Base-by-base conservation (phyloP, 2,329 filamentous ascomycete genomes). In the Alternaria alternata region DNA sequence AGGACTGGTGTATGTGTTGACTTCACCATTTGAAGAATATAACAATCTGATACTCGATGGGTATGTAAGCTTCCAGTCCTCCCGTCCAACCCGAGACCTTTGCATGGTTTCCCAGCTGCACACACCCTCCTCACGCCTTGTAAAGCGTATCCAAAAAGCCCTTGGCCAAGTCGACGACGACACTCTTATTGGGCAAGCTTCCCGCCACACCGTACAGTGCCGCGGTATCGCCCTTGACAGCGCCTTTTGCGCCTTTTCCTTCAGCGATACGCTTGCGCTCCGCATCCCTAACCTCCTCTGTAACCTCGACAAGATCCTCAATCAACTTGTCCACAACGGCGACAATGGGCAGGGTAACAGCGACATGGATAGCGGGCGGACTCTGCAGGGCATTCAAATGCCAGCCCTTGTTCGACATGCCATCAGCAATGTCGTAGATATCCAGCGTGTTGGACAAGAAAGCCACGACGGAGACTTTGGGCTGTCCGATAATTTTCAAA, bases 151-250 rank as follows among this genome's bases (percentile, higher is more conserved):
- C 94, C 75, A 98, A 83, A 80, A 98, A 99, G 0, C 93, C 94
- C 68, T 86, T 92, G 2, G 94, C 94, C 75, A 99, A 81, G 71
- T 96, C 92, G 66, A 92, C 92, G 32, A 99, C 93, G 34, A 99
- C 90, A 68, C 91, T 93, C 86, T 98, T 98, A 78, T 99, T 96
- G 1, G 95, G 95, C 78, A 99, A 80, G 73, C 92, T 96, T 6
- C 95, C 95, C 0, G 95, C 95, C 58, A 99, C 94, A 55, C 95
- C 95, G 79, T 99, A 99, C 63, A 99, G 81, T 5, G 94, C 94
- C 1, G 93, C 92, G 14, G 92, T 89, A 76, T 97, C 92, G 1
- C 92, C 92, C 69, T 88, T 85, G 24, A 87, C 81, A 3, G 77
- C 88, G 6, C 83, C 84, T 64, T 85, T 84, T 54, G 80, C 81